These are phyloP conservation scores for Saturnispora quitensis DNA, from an alignment of 805 yeast species.

Conservation along the genomic window DNA sequence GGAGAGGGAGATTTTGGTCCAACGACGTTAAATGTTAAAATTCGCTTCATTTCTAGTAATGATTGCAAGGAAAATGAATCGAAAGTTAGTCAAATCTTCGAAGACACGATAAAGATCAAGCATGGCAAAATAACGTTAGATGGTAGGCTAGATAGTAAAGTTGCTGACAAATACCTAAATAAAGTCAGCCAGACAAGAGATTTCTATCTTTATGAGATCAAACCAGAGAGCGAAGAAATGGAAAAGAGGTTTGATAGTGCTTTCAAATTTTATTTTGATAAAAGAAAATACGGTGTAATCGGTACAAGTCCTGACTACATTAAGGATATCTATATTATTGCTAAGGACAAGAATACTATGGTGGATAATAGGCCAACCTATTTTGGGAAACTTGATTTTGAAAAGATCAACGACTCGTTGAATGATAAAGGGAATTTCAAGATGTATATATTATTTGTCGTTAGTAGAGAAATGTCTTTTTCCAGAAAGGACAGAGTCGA, in stretches of 20 bases:
- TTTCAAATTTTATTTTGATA: conserved; percentile 37
- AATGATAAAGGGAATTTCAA: conserved; percentile 12
- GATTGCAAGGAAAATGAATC: not conserved
- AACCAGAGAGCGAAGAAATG: conserved; percentile 15
- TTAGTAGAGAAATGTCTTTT: conserved; percentile 17
- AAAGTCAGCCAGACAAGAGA: conserved; percentile 42
- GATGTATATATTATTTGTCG: conserved; percentile 24
- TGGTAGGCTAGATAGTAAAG: conserved; percentile 49
- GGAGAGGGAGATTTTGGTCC: conserved; percentile 15
- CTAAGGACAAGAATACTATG: conserved; percentile 13
- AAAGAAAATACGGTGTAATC: conserved; percentile 52
- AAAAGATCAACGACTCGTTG: conserved; percentile 11
- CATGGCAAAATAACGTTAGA: conserved; percentile 35
- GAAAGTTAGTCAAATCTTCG: conserved; percentile 14
- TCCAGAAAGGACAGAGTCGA: conserved; percentile 1
- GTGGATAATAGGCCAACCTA: conserved; percentile 12
- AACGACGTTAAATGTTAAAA: conserved; percentile 7
- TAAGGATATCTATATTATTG: conserved; percentile 55
- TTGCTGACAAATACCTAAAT: conserved; percentile 49
- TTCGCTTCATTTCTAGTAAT: conserved; percentile 13
- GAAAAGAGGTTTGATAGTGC: conserved; percentile 24
- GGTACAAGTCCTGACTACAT: conserved; percentile 40
- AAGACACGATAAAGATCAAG: conserved; percentile 11
- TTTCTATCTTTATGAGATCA: conserved; percentile 41
- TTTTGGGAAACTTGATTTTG: conserved; percentile 17